These are phyloP conservation scores for Agrocybe pediades DNA, from an alignment of 768 basidiomycete species.

Conservation along the genomic window DNA sequence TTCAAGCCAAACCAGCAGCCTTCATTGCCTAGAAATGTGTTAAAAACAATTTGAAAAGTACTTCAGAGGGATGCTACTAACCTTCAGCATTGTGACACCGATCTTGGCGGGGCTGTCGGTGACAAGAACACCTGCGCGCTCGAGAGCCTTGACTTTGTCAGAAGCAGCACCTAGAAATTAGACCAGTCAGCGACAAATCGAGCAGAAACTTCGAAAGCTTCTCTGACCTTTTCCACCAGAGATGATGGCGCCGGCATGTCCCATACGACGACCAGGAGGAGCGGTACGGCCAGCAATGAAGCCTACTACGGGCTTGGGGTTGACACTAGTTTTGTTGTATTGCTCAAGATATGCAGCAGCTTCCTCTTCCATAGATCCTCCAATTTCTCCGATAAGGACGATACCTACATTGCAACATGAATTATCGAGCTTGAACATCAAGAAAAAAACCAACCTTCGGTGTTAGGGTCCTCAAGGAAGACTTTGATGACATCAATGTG, in stretches of 20 bases:
- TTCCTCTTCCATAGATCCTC: constrained; percentile 99
- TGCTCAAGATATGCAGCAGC: constrained; percentile 94
- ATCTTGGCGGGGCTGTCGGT: constrained; percentile 96
- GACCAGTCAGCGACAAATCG: neutral
- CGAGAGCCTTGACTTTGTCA: constrained; percentile 91
- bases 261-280: constrained; percentile 97
- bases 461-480: constrained; percentile 92
- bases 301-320: constrained; percentile 94
- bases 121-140: constrained; percentile 90
- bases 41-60: neutral
- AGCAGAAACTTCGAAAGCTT: neutral
- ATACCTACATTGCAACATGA: constrained; percentile 57
- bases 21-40: constrained; percentile 65
- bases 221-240: constrained; percentile 89
- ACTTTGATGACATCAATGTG: constrained; percentile 96
- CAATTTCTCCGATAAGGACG: constrained; percentile 98
- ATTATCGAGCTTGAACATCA: neutral
- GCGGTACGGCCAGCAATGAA: constrained; percentile 99
- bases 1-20: constrained; percentile 66
- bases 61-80: constrained; percentile 40
- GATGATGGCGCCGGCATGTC: constrained; percentile 98
- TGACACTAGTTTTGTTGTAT: constrained; percentile 85
- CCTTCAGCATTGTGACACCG: constrained; percentile 87
- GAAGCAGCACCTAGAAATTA: constrained; percentile 71
- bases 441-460: constrained; percentile 63